phyloP scores from a whole-genome alignment of 805 yeast species.

The Yamadazyma scolyti region DNA sequence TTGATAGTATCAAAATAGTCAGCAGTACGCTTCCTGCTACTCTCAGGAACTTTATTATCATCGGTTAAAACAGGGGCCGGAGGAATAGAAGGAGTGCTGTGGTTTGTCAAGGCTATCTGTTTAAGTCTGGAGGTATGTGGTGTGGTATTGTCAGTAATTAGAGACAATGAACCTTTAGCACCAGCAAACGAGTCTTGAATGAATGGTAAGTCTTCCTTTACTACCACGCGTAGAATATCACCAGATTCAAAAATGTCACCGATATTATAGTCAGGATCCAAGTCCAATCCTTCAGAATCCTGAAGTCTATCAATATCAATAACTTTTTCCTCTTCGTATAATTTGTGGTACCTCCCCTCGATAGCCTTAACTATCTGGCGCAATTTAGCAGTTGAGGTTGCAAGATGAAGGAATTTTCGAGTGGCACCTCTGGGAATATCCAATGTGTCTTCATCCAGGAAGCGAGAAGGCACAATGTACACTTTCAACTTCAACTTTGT shows the following conservation, averaged over 20 bases:
- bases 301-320: conserved; percentile 60
- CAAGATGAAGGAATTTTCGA: conserved; percentile 62
- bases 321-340: conserved; percentile 62
- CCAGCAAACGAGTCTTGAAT: neutral
- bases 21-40: conserved; percentile 16
- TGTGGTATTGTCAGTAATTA: neutral
- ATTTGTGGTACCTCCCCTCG: conserved; percentile 48
- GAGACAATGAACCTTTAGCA: neutral
- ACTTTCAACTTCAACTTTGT: conserved; percentile 6
- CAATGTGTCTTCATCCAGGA: conserved; percentile 15
- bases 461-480: conserved; percentile 21
- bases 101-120: neutral
- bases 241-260: conserved; percentile 57
- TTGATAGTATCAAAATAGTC: conserved; percentile 22
- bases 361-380: conserved; percentile 52
- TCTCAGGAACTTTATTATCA: conserved; percentile 7
- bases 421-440: conserved; percentile 16
- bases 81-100: conserved; percentile 19
- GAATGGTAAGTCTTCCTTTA: conserved; percentile 15
- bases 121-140: neutral
- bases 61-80: conserved; percentile 21
- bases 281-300: conserved; percentile 64
- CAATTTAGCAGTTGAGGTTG: conserved; percentile 45
- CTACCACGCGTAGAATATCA: conserved; percentile 32
- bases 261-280: conserved; percentile 72